Evolutionary conservation across 768 basidiomycete species (phyloP).

Genomic region (Gyrodon lividus): DNA sequence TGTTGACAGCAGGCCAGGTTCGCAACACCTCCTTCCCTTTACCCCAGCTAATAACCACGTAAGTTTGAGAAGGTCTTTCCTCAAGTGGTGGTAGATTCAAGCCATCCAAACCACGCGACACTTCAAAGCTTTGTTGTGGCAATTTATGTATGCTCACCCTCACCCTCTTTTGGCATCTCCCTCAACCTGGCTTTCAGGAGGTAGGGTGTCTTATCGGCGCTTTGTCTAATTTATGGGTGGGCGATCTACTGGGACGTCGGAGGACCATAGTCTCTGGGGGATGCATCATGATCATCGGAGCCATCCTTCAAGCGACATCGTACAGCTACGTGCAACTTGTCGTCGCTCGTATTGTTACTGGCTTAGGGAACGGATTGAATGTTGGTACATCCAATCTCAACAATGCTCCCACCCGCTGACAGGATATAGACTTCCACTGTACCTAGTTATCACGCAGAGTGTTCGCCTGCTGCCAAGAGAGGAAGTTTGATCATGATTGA

Average conservation of each 20-base stretch:
- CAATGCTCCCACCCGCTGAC: neutral
- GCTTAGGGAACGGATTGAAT: constrained; percentile 65
- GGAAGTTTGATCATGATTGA: constrained; percentile 67
- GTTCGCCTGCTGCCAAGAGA: constrained; percentile 55
- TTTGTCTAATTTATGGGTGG: constrained; percentile 58
- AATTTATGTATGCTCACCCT: constrained; percentile 47
- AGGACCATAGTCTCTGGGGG: constrained; percentile 58
- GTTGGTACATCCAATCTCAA: constrained; percentile 27
- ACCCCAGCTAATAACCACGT: constrained; percentile 5
- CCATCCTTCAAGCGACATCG: constrained; percentile 56
- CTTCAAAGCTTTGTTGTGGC: constrained; percentile 60
- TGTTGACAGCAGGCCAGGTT: constrained; percentile 56
- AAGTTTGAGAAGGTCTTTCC: constrained; percentile 61
- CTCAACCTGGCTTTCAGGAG: constrained; percentile 38
- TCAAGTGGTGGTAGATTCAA: constrained; percentile 43
- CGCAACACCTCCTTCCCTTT: neutral
- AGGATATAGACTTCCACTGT: constrained; percentile 58
- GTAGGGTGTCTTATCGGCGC: constrained; percentile 65
- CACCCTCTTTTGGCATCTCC: neutral
- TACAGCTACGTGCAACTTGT: constrained; percentile 61
- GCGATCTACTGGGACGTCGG: constrained; percentile 59
- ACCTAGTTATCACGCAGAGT: constrained; percentile 65
- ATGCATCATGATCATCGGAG: constrained; percentile 60
- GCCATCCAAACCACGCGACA: constrained; percentile 45
- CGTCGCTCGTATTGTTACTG: constrained; percentile 59